Evolutionary conservation across 106 monocot species (phyloP), one percentile per base, ranked within the genome.

Genomic region (Narthecium ossifragum): DNA sequence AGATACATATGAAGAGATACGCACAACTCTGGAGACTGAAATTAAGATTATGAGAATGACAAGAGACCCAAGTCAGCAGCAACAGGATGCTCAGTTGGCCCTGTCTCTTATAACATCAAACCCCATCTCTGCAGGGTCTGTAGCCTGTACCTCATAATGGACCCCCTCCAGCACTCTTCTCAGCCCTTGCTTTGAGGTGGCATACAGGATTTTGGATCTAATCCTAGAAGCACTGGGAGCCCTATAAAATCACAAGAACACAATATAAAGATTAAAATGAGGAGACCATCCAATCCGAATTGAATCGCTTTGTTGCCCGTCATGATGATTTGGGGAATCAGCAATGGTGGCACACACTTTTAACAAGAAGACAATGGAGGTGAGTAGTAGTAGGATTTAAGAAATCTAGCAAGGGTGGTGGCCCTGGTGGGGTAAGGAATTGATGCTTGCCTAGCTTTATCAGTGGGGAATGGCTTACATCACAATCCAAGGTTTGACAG

Each of bases 121-220:
- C 5, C 80, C 92, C 92, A 92, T 88, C 73, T 92, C 92, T 17
- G 82, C 66, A 7, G 91, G 73, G 40, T 91, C 91, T 1, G 91
- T 91, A 65, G 79, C 91, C 41, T 91, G 91, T 71, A 91, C 71
- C 59, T 91, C 91, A 60, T 83, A 91, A 66, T 86, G 86, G 55
- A 91, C 79, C 53, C 91, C 91, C 40, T 91, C 91, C 17, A 91
- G 83, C 34, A 79, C 64, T 38, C 91, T 79, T 37, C 91, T 79
- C 46, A 91, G 58, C 46, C 91, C 86, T 69, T 86, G 78, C 62
- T 91, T 91, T 46, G 87, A 92, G 10, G 92, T 92, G 15, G 92
- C 92, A 40, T 92, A 92, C 31, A 92, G 73, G 0, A 92, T 92
- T 67, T 84, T 92, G 26, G 83, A 80, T 58, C 88, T 80, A 47